Conservation (phyloP, 768 basidiomycete species). For the Lactifluus hygrophoroides region DNA sequence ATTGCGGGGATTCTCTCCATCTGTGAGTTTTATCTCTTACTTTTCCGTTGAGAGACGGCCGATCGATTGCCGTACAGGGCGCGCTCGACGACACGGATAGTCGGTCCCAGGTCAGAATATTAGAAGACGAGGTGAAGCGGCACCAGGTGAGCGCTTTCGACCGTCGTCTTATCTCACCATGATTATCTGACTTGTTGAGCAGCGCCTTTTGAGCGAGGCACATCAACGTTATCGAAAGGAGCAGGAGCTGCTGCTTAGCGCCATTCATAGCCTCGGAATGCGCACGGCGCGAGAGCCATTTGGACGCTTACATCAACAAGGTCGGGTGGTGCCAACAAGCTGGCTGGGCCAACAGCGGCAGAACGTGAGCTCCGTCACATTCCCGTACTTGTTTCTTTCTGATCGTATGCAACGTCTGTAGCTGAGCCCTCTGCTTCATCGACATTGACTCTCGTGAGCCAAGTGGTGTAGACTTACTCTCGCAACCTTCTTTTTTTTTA, state of each 20-base stretch:
- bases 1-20: conserved; percentile 34
- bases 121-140: conserved; percentile 45
- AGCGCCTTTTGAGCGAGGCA: conserved; percentile 18
- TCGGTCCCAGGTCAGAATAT: conserved; percentile 53
- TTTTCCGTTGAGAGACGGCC: not conserved
- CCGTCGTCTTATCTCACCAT: conserved; percentile 21
- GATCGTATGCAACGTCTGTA: not conserved
- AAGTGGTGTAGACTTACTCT: not conserved
- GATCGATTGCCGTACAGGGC: conserved; percentile 28
- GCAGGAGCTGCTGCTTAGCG: conserved; percentile 19
- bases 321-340: conserved; percentile 7
- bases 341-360: conserved; percentile 22
- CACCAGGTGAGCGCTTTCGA: conserved; percentile 2
- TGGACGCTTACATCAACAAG: conserved; percentile 9
- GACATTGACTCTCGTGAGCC: not conserved
- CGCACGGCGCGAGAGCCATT: conserved; percentile 13
- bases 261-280: conserved; percentile 17
- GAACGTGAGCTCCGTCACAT: conserved; percentile 7
- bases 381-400: not conserved
- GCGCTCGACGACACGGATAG: conserved; percentile 68
- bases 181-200: not conserved
- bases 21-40: conserved; percentile 31
- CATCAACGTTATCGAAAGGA: conserved; percentile 19
- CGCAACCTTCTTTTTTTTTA: not conserved
- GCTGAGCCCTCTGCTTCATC: conserved; percentile 16